Conservation (phyloP, 2,329 filamentous ascomycete species). For the Eutypa lata region DNA sequence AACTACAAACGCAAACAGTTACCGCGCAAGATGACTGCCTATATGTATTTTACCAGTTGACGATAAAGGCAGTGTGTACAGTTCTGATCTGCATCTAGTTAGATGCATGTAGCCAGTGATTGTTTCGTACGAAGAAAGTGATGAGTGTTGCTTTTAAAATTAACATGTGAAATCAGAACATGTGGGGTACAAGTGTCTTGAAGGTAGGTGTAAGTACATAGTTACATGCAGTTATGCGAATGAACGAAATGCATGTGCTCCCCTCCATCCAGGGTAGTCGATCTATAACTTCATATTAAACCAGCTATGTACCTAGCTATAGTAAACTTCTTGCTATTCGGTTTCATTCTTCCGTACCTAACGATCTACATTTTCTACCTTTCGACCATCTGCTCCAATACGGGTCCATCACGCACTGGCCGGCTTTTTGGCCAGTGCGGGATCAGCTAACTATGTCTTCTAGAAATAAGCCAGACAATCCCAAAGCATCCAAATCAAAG, state of each 20-base stretch:
- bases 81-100: too few species aligned
- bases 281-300: too few species aligned
- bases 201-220: not conserved
- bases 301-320: too few species aligned
- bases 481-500: conserved; percentile 22
- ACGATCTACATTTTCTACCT: not conserved
- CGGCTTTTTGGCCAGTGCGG: not conserved
- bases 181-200: too few species aligned
- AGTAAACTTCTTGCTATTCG: too few species aligned
- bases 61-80: too few species aligned
- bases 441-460: conserved; percentile 28
- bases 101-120: not conserved
- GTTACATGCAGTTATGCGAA: not conserved
- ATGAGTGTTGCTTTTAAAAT: too few species aligned
- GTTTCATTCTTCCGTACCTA: not conserved
- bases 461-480: conserved; percentile 25
- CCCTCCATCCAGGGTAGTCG: too few species aligned
- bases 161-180: not conserved
- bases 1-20: too few species aligned
- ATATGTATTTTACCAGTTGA: too few species aligned
- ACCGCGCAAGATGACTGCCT: too few species aligned
- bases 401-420: not conserved
- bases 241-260: too few species aligned
- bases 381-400: not conserved
- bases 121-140: not conserved